A percentile compares a stretch with the other conserved stretches of the same genome.
Conservation (phyloP, 2,329 filamentous ascomycete species). For the Aspergillaceae sp. region DNA sequence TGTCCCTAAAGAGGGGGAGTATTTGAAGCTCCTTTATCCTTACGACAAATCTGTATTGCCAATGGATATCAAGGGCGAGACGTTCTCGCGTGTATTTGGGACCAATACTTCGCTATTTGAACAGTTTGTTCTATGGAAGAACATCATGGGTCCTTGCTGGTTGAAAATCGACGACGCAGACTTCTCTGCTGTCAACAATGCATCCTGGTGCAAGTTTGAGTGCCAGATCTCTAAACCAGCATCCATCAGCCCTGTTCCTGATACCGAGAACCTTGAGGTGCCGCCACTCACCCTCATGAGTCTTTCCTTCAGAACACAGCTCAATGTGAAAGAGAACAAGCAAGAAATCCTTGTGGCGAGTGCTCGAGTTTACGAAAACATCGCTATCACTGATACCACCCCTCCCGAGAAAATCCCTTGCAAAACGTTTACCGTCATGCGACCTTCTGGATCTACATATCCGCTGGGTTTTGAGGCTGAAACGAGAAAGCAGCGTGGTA, state of each 20-base stretch:
- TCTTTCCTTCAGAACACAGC: conserved; percentile 73
- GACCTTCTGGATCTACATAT: conserved; percentile 66
- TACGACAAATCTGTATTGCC: conserved; percentile 74
- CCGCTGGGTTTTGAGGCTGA: conserved; percentile 80
- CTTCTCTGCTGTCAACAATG: conserved; percentile 76
- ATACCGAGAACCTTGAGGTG: conserved; percentile 70
- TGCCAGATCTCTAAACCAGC: conserved; percentile 71
- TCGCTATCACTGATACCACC: conserved; percentile 78
- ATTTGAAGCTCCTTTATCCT: conserved; percentile 91
- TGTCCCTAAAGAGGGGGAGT: conserved; percentile 81
- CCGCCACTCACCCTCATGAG: conserved; percentile 96
- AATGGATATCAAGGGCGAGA: conserved; percentile 66
- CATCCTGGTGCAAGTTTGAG: conserved; percentile 95
- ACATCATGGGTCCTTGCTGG: conserved; percentile 98
- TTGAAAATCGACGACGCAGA: conserved; percentile 80
- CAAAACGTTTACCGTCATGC: conserved; percentile 83
- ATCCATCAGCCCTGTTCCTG: conserved; percentile 61
- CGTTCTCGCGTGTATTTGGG: conserved; percentile 90
- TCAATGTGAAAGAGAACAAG: conserved; percentile 89
- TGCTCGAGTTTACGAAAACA: conserved; percentile 83
- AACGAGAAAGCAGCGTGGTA: conserved; percentile 63
- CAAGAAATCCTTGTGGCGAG: conserved; percentile 91
- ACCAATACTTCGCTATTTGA: conserved; percentile 91
- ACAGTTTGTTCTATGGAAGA: conserved; percentile 97
- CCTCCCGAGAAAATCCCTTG: conserved; percentile 81